phyloP scores from a whole-genome alignment of 2,329 filamentous ascomycete genomes.

The Cladobotryum protrusum region DNA sequence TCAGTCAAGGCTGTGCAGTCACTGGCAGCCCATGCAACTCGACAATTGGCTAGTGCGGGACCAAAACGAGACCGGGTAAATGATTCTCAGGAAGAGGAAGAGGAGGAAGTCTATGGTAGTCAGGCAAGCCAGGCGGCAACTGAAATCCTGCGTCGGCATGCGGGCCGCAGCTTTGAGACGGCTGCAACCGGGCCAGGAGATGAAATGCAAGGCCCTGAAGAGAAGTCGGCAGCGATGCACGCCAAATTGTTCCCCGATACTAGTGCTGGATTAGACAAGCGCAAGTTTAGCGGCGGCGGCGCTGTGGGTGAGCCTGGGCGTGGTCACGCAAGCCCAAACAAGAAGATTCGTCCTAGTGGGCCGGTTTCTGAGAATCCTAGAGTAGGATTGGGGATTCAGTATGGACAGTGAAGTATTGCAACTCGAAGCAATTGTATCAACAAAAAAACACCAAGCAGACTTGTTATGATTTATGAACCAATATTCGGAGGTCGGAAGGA shows the following conservation, averaged over 20 bases:
- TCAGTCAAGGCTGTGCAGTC: conserved; percentile 44
- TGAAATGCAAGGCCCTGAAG: conserved; percentile 39
- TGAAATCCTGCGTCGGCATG: conserved; percentile 61
- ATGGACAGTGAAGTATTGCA: conserved; percentile 23
- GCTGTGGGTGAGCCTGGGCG: conserved; percentile 27
- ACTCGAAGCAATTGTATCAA: not conserved
- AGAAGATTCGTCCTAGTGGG: conserved; percentile 43
- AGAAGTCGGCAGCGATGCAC: conserved; percentile 41
- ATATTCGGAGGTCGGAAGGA: too few species aligned
- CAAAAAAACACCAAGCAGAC: too few species aligned
- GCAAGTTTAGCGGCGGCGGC: conserved; percentile 39
- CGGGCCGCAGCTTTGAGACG: conserved; percentile 47
- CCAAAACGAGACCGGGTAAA: conserved; percentile 11
- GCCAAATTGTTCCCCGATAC: conserved; percentile 44
- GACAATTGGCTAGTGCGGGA: conserved; percentile 22
- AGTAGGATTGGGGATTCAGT: conserved; percentile 50
- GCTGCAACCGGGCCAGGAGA: conserved; percentile 37
- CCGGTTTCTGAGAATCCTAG: conserved; percentile 31
- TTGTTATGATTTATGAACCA: too few species aligned
- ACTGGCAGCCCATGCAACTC: conserved; percentile 20
- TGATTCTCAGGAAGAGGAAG: conserved; percentile 15
- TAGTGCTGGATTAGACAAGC: conserved; percentile 42
- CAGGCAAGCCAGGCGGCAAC: conserved; percentile 74
- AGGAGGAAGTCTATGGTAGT: conserved; percentile 58
- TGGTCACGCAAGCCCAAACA: conserved; percentile 40